Percentiles rank a stretch among this genome's conserved stretches.
Evolutionary conservation across 768 basidiomycete genomes (phyloP).

Genomic region (Hygrophorus pudorinus): DNA sequence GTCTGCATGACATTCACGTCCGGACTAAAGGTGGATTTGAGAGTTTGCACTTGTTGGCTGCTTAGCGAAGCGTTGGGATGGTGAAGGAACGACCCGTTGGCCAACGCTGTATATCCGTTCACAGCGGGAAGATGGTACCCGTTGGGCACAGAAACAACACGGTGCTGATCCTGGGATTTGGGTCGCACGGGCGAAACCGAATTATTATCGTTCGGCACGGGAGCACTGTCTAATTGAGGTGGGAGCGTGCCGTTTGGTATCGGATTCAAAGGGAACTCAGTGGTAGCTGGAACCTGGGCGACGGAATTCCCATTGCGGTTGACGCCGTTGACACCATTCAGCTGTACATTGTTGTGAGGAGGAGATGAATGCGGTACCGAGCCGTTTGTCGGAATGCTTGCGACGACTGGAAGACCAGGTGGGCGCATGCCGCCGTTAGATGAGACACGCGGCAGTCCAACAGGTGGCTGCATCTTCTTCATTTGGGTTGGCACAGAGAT

Average conservation of each 20-base stretch:
- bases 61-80: slow-evolving; percentile 29
- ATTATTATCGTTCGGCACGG: slow-evolving; percentile 18
- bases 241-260: slow-evolving; percentile 23
- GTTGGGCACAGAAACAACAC: slow-evolving; percentile 26
- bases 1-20: slow-evolving; percentile 29
- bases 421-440: slow-evolving; percentile 49
- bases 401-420: slow-evolving; percentile 20
- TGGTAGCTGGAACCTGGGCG: slow-evolving; percentile 35
- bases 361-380: slow-evolving; percentile 27
- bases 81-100: slow-evolving; percentile 27
- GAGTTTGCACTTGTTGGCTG: slow-evolving; percentile 48
- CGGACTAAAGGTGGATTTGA: slow-evolving; percentile 44
- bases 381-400: slow-evolving; percentile 20
- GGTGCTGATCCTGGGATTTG: slow-evolving; percentile 37
- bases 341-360: slow-evolving; percentile 24
- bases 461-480: slow-evolving; percentile 54
- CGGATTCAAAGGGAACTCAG: slow-evolving; percentile 20
- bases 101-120: slow-evolving; percentile 23
- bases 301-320: slow-evolving; percentile 34
- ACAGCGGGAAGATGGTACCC: slow-evolving; percentile 41
- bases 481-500: slow-evolving; percentile 51
- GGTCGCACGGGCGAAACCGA: slow-evolving; percentile 31
- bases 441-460: slow-evolving; percentile 45
- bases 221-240: slow-evolving; percentile 16
- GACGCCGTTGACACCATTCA: slow-evolving; percentile 26